Conservation (phyloP, 1,284 basidiomycete species). For the Irpex rosettiformis region DNA sequence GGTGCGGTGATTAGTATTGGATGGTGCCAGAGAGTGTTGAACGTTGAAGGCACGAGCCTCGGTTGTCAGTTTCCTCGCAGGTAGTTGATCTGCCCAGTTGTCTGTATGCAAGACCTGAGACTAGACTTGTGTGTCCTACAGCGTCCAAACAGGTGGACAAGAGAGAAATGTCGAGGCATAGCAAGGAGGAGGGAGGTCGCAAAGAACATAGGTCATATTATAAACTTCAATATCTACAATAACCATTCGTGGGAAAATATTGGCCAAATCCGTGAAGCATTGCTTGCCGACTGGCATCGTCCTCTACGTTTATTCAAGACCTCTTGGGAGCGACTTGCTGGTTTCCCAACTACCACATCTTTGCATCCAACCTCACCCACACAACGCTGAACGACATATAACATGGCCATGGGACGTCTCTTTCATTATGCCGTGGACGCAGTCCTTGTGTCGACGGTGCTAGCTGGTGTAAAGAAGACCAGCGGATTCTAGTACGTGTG, state of each 20-base stretch:
- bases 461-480: slow-evolving; percentile 89
- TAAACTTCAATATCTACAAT: neutral
- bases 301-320: neutral
- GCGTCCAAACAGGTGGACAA: no score
- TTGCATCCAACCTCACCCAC: neutral
- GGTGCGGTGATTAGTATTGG: neutral
- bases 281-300: slow-evolving; percentile 15
- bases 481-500: slow-evolving; percentile 83
- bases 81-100: neutral
- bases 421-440: slow-evolving; percentile 86
- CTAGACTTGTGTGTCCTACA: no score
- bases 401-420: slow-evolving; percentile 78
- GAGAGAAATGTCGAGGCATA: no score
- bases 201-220: neutral
- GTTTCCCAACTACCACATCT: neutral
- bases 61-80: no score
- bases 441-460: slow-evolving; percentile 81
- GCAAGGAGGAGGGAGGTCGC: no score
- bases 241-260: neutral
- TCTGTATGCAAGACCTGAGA: no score
- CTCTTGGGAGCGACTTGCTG: neutral
- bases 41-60: neutral
- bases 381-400: neutral
- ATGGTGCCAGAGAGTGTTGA: neutral
- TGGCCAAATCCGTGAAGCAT: neutral